A percentile compares a stretch with the other conserved stretches of the same genome.
phyloP scores from a whole-genome alignment of 768 basidiomycete species.

The Fistulinella prunicolor region DNA sequence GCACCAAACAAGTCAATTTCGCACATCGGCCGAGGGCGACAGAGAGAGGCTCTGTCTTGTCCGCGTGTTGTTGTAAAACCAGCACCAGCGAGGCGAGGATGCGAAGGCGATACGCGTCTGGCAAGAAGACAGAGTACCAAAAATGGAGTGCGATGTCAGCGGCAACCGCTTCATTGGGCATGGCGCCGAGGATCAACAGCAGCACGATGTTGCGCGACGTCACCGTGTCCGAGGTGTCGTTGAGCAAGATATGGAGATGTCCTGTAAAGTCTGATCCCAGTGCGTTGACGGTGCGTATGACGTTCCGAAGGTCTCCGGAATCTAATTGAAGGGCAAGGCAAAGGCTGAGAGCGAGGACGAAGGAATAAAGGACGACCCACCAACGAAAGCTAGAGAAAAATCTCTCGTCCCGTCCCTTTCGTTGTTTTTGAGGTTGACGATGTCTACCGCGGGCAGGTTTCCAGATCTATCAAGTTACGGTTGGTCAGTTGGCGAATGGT shows the following conservation, averaged over 20 bases:
- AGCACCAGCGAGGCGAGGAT: conserved; percentile 19
- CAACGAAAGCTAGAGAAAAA: conserved; percentile 22
- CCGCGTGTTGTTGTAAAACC: conserved; percentile 8
- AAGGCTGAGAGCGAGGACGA: not conserved
- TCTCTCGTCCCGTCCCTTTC: conserved; percentile 17
- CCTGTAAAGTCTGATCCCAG: conserved; percentile 41
- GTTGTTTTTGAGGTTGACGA: conserved; percentile 27
- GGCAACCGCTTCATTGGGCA: conserved; percentile 30
- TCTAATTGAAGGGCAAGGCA: no score
- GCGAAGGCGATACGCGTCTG: conserved; percentile 27
- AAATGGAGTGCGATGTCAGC: conserved; percentile 46
- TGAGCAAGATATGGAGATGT: conserved; percentile 38
- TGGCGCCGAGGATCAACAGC: conserved; percentile 37
- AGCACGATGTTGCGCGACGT: conserved; percentile 40
- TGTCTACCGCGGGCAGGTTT: conserved; percentile 28
- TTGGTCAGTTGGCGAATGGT: not conserved
- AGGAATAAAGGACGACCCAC: conserved; percentile 3
- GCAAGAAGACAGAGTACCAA: conserved; percentile 45
- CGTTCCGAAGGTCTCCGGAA: conserved; percentile 46
- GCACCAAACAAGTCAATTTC: conserved; percentile 23
- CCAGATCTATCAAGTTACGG: conserved; percentile 13
- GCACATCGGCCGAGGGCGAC: conserved; percentile 11
- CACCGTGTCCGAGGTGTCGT: conserved; percentile 34
- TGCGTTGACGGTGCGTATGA: conserved; percentile 41
- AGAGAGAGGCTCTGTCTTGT: conserved; percentile 15